These are phyloP conservation scores for Psilocybe azurescens DNA, from an alignment of 768 basidiomycete genomes.

Conservation along the genomic window DNA sequence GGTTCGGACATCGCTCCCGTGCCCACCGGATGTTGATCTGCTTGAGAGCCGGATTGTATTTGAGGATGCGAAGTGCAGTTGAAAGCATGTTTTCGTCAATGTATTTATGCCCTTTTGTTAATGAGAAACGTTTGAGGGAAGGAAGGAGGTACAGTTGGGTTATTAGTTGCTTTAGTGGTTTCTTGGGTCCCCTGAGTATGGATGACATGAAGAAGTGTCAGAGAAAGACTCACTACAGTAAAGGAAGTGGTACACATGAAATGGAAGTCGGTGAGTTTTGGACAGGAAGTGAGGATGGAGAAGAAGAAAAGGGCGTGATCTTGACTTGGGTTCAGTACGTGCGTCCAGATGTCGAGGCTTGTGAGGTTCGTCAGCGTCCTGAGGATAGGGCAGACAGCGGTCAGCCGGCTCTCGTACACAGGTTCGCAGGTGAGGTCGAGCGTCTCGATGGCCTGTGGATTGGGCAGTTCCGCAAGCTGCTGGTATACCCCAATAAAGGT, in stretches of 20 bases:
- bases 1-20: constrained; percentile 49
- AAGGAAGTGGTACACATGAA: constrained; percentile 57
- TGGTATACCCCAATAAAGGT: constrained; percentile 55
- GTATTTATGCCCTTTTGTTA: constrained; percentile 56
- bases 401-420: constrained; percentile 41
- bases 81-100: constrained; percentile 50
- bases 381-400: constrained; percentile 39
- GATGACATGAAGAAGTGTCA: neutral
- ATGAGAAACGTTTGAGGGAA: constrained; percentile 46
- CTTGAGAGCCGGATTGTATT: constrained; percentile 36
- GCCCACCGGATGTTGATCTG: constrained; percentile 57
- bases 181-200: constrained; percentile 31
- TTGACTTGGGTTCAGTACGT: constrained; percentile 38
- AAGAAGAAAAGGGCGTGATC: constrained; percentile 41
- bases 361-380: constrained; percentile 41
- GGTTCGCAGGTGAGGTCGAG: constrained; percentile 57
- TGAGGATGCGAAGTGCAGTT: constrained; percentile 43
- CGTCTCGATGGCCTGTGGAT: constrained; percentile 39
- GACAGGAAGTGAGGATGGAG: constrained; percentile 39
- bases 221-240: constrained; percentile 37
- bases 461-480: constrained; percentile 46
- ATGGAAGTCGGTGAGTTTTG: constrained; percentile 50
- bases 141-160: constrained; percentile 43
- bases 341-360: constrained; percentile 53
- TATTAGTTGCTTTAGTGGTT: constrained; percentile 46